Base-by-base conservation (phyloP, 768 basidiomycete species). In the Trichaptum fuscoviolaceum region DNA sequence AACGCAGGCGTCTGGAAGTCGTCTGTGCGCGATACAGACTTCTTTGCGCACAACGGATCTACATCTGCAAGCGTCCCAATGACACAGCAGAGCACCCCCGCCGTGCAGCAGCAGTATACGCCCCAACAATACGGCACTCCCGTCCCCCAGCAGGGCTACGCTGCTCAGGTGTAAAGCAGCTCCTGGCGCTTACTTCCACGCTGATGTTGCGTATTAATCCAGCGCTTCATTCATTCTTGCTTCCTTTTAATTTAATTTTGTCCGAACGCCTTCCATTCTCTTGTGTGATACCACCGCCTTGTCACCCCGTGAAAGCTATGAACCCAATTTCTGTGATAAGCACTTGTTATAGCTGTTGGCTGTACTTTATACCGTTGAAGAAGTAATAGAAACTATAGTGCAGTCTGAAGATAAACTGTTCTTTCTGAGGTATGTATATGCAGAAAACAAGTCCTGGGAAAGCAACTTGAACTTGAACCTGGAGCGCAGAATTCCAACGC, bases 1-100 rank as follows among this genome's bases (percentile, higher is more conserved):
- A 62, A 35, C 52, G 34, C 18, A 26, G 60, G 20, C 35, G 65
- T 64, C 25, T 36, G 65, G 60, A 63, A 52, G 27, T 65, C 24
- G 24, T n/a, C 25, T 15, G 27, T 58, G 20, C 52, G 35, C 6
- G 27, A 7, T 36, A 25, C 63, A 3, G 63, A 26, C 64, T 67
- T 25, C 52, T 52, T 30, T n/a, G 52, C 36, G 57, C 23, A 24
- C 65, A 4, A 52, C 20, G 20, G 42, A 2, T 2, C 30, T 2
- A 52, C 42, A 12, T 52, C 42, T 12, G 42, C 42, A 12, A 52
- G 20, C 42, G 42, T 52, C 15, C 42, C 42, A 12, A 52, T 52
- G 42, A 52, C 42, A 52, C 42, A 52, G 42, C 42, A 52, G 42
- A 52, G 42, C 42, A 52, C 42, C 2, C 42, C 42, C 15, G 42